Base-by-base conservation (phyloP, 768 basidiomycete species). In the Candolleomyces eurysporus region DNA sequence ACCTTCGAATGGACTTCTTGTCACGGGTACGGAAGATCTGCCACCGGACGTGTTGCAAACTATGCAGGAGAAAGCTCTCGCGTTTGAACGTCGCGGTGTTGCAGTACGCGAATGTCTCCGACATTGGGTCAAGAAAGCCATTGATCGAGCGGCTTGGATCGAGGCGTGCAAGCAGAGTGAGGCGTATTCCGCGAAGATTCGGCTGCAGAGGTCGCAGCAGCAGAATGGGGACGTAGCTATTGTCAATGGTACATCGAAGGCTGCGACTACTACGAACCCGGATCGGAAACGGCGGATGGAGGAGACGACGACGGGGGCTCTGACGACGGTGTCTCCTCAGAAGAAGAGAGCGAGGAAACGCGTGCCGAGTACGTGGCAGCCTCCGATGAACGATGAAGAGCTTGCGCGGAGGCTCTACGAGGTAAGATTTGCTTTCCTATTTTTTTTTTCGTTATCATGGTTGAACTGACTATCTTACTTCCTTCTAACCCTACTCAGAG, bases 321-420 rank as follows among this genome's bases (percentile, higher is more conserved):
- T 19, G 53, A 57, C 64, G 39, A 67, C 67, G 5, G 46, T 51
- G 30, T 70, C 70, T 3, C 67, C 75, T 0, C 64, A 67, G 45
- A 81, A 72, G 71, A 83, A 78, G 61, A 76, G 80, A 50, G 64
- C 72, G 55, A 74, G 77, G 61, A 75, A 73, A 61, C 73, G 79
- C 36, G 66, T 78, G 32, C 78, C 77, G 21, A 71, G 66, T 45
- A 80, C 81, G 53, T 88, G 85, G 62, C 75, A 74, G 48, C 76
- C 81, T 7, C 84, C 85, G 17, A 71, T 80, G 59, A 86, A 83
- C 16, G 90, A 90, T 60, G 87, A 86, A 62, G 85, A 85, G 39
- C 78, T 91, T 55, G 87, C 83, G 14, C 80, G 71, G 69, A 80
- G 87, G 59, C 82, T 90, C 66, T 84, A 84, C 78, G 84, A 90